A percentile compares a stretch with the other conserved stretches of the same genome.
Evolutionary conservation across 192 early-diverging fungal species (phyloP).

Genomic region (Dispira parvispora): DNA sequence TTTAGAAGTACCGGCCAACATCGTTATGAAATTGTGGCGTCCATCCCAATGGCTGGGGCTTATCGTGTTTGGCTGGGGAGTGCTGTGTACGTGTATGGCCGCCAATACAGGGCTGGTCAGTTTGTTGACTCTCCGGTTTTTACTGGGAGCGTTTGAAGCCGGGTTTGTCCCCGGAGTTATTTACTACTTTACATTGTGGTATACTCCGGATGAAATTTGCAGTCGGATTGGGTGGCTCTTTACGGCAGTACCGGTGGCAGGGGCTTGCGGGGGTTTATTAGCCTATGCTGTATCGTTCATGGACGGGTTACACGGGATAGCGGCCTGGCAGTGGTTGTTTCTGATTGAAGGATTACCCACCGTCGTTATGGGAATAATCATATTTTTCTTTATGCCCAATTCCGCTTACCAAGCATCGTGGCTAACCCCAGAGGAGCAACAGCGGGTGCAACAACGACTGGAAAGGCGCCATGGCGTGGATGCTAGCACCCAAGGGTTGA

Average conservation of each 20-base stretch:
- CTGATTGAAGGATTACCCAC: conserved; percentile 38
- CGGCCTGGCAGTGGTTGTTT: conserved; percentile 30
- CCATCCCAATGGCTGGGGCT: conserved; percentile 26
- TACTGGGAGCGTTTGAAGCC: conserved; percentile 31
- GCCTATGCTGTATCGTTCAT: conserved; percentile 20
- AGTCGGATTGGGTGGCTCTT: conserved; percentile 29
- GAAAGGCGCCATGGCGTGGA: conserved; percentile 9
- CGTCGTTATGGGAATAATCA: conserved; percentile 21
- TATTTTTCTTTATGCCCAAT: conserved; percentile 29
- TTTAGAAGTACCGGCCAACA: conserved; percentile 46
- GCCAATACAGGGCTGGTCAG: conserved; percentile 36
- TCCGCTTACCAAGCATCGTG: conserved; percentile 35
- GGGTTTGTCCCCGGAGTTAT: conserved; percentile 62
- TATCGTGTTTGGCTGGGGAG: conserved; percentile 25
- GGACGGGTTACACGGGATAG: conserved; percentile 14
- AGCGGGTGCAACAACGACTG: conserved; percentile 25
- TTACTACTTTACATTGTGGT: conserved; percentile 35
- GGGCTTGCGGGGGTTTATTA: conserved; percentile 27
- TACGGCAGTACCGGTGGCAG: conserved; percentile 25
- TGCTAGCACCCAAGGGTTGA: conserved; percentile 11
- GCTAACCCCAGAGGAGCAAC: conserved; percentile 33
- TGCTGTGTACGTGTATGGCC: conserved; percentile 33
- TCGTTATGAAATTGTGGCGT: conserved; percentile 23
- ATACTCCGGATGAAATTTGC: conserved; percentile 23
- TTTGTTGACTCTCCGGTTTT: conserved; percentile 22